Evolutionary conservation across 2,329 filamentous ascomycete species (phyloP), one percentile per base, ranked within the genome.

Genomic region (Sporothrix mexicana): DNA sequence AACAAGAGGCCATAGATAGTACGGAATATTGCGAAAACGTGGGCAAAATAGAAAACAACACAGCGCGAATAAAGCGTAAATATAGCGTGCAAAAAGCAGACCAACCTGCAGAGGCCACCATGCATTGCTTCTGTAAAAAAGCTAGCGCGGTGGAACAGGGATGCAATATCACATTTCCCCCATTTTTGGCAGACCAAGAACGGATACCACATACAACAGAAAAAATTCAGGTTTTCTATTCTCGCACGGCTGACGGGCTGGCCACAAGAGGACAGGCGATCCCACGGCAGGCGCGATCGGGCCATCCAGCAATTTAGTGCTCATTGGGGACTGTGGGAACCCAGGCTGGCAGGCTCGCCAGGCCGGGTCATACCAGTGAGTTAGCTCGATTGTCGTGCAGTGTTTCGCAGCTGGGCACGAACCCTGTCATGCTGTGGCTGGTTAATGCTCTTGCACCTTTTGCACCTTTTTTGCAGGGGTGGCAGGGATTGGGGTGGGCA

Each of bases 391-490:
- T 55, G 41, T 69, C 25, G 66, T 55, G 66, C 47, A 49, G 17
- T 36, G 43, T 13, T 13, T 23, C 23, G 30, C 2, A 67, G 64
- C 49, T 70, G 53, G 68, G 68, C 61, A 72, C 17, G 51, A 72
- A 72, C 49, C 70, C 61, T 62, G 70, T 66, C 70, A n/a, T 51
- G 61, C 70, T 72, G 70, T 72, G 62, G 69, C n/a, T 62, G 43
- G 43, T 36, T 51, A 45, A 30, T 51, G 49, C n/a, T 69, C 36
- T 64, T n/a, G 57, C 55, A 13, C 8, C 9, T 36, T 64, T 62
- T 62, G 30, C n/a, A 20, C 12, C 4, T 64, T 36, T 36, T 55
- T 53, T 51, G 47, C 66, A 61, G 47, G 66, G 67, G 49, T 69
- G 12, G 51, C 51, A 17, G 59, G 61, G n/a, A n/a, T 51, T 57